Evolutionary conservation across 2,329 filamentous ascomycete species (phyloP), one percentile per base, ranked within the genome.

Genomic region (Chrysoporthe austroafricana): DNA sequence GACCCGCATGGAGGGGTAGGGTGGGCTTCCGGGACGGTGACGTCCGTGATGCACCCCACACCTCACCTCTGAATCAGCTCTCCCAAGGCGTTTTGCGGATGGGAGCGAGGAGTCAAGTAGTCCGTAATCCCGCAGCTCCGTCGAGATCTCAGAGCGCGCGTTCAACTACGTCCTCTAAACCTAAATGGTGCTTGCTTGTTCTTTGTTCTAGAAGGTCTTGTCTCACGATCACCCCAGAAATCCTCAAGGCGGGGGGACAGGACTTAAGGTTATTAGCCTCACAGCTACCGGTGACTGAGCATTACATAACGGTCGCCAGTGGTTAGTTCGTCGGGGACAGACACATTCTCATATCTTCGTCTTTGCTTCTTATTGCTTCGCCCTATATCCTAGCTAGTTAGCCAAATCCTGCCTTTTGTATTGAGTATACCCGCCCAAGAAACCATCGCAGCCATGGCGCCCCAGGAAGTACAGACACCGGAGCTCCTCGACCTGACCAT

Each of bases 401-500:
- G 16, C 50, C 13, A 32, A 11, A 16, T 11, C 16, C 50, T 34
- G 26, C 50, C 32, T 26, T 54, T 18, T 14, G 26, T 58, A 13
- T 58, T 14, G 34, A 42, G 42, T 43, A 44, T 44, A 16, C 7
- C n/a, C 21, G 44, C 44, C 34, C 4, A 32, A 26, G 44, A 50
- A 11, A 42, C 3, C 18, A 43, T 46, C 50, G 50, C 34, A 65
- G 56, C 46, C 64, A 71, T 63, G 59, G 60, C 63, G 5, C n/a
- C 63, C 42, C 34, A 67, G 16, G 32, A 64, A 26, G 63, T 62
- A 44, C 68, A 72, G 58, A 70, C 69, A 11, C 74, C 74, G 21
- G 66, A 70, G 43, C 74, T 79, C 21, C 76, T 79, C 62, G 88
- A 94, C 78, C 83, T 94, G 46, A 93, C 89, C 1, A 90, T 90